A percentile compares a stretch with the other conserved stretches of the same genome.
Conservation (phyloP, 139 green algal species). For the Coccomyxa sp. region DNA sequence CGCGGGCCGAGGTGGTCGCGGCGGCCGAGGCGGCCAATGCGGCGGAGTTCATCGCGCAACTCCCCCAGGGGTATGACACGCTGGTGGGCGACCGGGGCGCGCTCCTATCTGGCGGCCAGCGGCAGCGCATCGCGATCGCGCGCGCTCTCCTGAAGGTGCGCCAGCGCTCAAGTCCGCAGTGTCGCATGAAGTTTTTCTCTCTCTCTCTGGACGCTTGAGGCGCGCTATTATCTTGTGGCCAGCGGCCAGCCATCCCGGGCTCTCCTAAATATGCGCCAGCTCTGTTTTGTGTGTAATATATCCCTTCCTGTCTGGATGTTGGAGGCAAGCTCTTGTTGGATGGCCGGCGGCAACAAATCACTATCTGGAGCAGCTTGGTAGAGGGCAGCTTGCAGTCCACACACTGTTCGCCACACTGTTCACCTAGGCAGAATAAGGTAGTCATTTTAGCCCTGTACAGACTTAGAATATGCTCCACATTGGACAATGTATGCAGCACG, state of each 20-base stretch:
- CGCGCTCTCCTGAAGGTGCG: constrained; percentile 56
- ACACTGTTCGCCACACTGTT: no score
- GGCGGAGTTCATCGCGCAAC: constrained; percentile 63
- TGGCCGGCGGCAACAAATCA: no score
- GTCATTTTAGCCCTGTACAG: no score
- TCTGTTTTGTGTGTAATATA: no score
- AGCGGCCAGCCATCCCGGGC: no score
- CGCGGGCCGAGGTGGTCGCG: constrained; percentile 34
- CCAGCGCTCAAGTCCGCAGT: not conserved
- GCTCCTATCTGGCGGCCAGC: constrained; percentile 66
- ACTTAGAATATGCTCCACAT: no score
- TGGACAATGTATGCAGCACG: no score
- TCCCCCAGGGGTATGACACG: constrained; percentile 64
- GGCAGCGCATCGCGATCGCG: constrained; percentile 77
- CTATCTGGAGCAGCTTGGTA: no score
- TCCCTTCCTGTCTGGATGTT: not conserved
- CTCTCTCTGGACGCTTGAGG: not conserved
- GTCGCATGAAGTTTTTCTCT: not conserved
- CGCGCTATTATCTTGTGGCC: no score
- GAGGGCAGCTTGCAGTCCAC: no score
- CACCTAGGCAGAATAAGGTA: no score
- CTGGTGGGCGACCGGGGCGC: constrained; percentile 45
- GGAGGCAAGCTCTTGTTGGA: not conserved
- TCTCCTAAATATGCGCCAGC: no score
- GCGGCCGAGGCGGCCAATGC: constrained; percentile 62